phyloP scores from a whole-genome alignment of 1,139 yeast genomes.

The Pneumocystis canis region DNA sequence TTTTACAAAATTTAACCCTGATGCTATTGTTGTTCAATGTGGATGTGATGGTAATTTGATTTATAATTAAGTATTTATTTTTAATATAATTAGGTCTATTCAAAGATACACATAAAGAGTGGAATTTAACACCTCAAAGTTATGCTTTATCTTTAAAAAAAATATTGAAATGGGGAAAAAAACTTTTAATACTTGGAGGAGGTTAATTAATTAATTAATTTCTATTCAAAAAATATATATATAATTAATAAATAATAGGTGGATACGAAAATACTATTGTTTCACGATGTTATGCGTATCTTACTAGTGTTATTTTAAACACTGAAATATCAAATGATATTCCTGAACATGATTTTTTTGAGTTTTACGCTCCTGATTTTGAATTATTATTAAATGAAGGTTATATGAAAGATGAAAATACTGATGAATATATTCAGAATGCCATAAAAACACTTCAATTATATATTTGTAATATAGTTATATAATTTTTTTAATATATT shows the following conservation, averaged over 20 bases:
- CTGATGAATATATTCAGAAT: neutral
- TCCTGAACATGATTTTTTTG: neutral
- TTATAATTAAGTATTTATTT: neutral
- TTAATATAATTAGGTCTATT: conserved; percentile 22
- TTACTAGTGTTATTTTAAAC: conserved; percentile 26
- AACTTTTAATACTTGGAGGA: conserved; percentile 49
- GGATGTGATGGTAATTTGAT: conserved; percentile 48
- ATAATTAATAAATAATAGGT: conserved; percentile 26
- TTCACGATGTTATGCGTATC: conserved; percentile 50
- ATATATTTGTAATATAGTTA: neutral
- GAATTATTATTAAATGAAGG: neutral
- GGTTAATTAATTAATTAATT: neutral
- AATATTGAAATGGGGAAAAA: conserved; percentile 25
- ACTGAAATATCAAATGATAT: neutral
- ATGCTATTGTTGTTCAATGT: conserved; percentile 46
- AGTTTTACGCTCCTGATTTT: neutral
- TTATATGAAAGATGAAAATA: neutral
- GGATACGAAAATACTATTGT: conserved; percentile 54
- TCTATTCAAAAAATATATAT: neutral
- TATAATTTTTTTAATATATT: neutral
- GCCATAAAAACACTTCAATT: neutral
- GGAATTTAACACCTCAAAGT: conserved; percentile 52
- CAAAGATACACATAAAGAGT: conserved; percentile 45
- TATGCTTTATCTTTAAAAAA: conserved; percentile 28
- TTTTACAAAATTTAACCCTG: conserved; percentile 31